Evolutionary conservation across 495 filamentous ascomycete genomes (phyloP).

Genomic region (Sphaerosporella brunnea): DNA sequence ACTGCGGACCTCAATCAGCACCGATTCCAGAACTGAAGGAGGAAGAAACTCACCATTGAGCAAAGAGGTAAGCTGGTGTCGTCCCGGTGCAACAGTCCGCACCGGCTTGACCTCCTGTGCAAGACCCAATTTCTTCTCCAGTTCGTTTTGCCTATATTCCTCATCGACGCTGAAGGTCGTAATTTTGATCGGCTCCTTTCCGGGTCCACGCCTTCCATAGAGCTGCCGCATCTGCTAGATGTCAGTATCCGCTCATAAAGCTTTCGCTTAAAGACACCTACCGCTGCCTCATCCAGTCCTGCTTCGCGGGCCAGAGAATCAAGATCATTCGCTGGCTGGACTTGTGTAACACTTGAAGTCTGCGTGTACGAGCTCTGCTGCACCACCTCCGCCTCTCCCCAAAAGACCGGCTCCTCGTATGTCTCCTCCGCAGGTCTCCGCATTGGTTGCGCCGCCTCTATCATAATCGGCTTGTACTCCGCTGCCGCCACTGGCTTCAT

Average conservation of each 20-base stretch:
- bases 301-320: constrained; percentile 17
- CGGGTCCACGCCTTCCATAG: constrained; percentile 22
- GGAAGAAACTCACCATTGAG: constrained; percentile 16
- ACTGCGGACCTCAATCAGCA: constrained; percentile 7
- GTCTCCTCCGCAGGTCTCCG: constrained; percentile 8
- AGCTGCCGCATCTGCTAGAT: constrained; percentile 24
- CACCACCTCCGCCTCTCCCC: background rate
- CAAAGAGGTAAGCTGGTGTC: constrained; percentile 23
- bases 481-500: constrained; percentile 10
- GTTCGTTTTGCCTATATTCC: constrained; percentile 25
- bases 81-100: constrained; percentile 23
- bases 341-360: background rate
- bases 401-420: background rate
- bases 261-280: constrained; percentile 3
- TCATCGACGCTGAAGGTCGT: constrained; percentile 25
- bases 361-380: background rate
- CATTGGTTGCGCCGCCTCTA: constrained; percentile 13
- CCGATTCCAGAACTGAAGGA: background rate
- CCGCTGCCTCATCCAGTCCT: constrained; percentile 20
- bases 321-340: constrained; percentile 14
- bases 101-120: constrained; percentile 24
- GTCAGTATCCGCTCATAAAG: background rate
- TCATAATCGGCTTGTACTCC: constrained; percentile 25
- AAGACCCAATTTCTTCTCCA: constrained; percentile 19
- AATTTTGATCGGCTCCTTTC: constrained; percentile 17